Conservation (phyloP, 2,329 filamentous ascomycete species). For the Pyrenochaeta sp. region DNA sequence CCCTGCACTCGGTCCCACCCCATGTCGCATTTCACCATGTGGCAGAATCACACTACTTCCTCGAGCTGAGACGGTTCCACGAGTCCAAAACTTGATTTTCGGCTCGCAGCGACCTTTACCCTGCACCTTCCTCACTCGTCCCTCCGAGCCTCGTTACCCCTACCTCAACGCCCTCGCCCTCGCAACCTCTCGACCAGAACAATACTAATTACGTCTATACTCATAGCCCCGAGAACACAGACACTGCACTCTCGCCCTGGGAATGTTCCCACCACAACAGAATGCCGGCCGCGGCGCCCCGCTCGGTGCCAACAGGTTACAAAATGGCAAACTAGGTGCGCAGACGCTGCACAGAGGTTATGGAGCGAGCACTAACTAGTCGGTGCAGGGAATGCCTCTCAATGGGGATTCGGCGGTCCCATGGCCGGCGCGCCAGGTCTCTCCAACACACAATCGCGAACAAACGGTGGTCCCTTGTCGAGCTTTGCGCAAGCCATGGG, state of each 20-base stretch:
- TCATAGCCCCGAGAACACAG: constrained; percentile 59
- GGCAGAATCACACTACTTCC: constrained; percentile 9
- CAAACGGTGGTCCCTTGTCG: constrained; percentile 57
- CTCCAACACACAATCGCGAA: constrained; percentile 59
- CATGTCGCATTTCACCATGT: constrained; percentile 13
- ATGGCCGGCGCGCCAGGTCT: constrained; percentile 61
- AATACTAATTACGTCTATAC: constrained; percentile 1
- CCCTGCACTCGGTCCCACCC: constrained; percentile 20
- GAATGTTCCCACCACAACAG: constrained; percentile 59
- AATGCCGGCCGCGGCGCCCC: constrained; percentile 58
- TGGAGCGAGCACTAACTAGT: constrained; percentile 33
- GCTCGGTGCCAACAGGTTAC: constrained; percentile 57
- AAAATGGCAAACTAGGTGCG: constrained; percentile 63
- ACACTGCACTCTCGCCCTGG: constrained; percentile 60
- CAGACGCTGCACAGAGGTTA: background rate
- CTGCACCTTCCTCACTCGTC: constrained; percentile 4
- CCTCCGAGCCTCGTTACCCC: background rate
- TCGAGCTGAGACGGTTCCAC: background rate
- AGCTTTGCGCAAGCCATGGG: constrained; percentile 66
- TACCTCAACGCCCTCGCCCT: background rate
- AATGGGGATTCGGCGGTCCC: constrained; percentile 65
- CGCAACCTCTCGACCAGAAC: background rate
- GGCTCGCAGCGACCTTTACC: background rate
- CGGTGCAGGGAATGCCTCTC: constrained; percentile 58
- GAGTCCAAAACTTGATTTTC: background rate